These are phyloP conservation scores for Quercus ilex DNA, from an alignment of 306 rosid species.

Conservation along the genomic window DNA sequence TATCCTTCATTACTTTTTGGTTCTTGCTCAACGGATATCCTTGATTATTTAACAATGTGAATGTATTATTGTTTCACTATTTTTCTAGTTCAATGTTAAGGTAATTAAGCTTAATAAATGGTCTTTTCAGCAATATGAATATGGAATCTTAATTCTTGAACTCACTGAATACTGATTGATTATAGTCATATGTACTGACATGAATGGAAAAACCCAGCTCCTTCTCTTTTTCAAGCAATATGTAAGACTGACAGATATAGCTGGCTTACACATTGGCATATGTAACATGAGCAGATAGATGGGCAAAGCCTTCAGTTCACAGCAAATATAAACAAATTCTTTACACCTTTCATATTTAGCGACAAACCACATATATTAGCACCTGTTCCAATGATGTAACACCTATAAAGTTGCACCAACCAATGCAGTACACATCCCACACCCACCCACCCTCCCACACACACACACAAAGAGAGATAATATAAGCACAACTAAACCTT, in stretches of 20 bases:
- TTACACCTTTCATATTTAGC: not conserved
- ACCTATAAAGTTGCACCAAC: constrained; percentile 7
- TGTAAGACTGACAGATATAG: not conserved
- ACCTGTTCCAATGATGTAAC: constrained; percentile 6
- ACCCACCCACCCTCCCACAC: no score
- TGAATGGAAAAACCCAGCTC: no score
- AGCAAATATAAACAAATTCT: not conserved
- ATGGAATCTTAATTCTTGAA: not conserved
- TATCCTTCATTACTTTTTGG: not conserved
- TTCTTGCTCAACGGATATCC: not conserved
- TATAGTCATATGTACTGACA: not conserved
- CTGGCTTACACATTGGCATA: not conserved
- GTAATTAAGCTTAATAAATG: no score
- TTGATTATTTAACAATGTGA: not conserved
- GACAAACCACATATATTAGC: not conserved
- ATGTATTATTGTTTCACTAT: not conserved
- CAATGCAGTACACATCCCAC: not conserved
- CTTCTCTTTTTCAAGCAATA: no score
- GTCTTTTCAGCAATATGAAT: no score
- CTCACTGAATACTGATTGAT: not conserved
- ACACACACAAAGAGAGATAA: not conserved
- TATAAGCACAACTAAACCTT: not conserved
- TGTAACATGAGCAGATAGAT: not conserved
- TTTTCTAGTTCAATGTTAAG: not conserved
- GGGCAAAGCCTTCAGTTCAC: no score